Evolutionary conservation across 129 eudicot genomes (phyloP).

Genomic region (Arctium minus): DNA sequence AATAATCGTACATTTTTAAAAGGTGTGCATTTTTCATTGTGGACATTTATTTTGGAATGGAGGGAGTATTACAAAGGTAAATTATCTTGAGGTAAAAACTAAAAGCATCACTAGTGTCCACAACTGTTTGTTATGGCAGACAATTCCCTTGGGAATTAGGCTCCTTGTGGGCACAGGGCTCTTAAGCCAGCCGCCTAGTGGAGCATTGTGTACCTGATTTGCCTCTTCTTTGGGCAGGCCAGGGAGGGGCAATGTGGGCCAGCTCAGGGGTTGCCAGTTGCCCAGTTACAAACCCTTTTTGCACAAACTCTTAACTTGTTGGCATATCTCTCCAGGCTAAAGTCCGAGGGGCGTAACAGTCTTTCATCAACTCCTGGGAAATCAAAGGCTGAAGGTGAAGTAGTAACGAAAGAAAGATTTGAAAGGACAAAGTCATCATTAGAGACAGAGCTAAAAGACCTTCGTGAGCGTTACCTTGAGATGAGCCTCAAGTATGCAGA

Average conservation of each 20-base stretch:
- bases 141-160: too few species aligned
- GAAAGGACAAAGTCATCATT: slow-evolving; percentile 66
- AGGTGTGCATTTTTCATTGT: too few species aligned
- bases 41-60: too few species aligned
- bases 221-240: too few species aligned
- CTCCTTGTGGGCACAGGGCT: too few species aligned
- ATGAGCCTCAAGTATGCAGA: slow-evolving; percentile 97
- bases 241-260: too few species aligned
- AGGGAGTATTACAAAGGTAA: not conserved
- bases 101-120: not conserved
- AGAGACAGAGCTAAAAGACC: slow-evolving; percentile 71
- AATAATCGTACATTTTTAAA: too few species aligned
- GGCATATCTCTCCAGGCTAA: slow-evolving; percentile 27
- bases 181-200: too few species aligned
- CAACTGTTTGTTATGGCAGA: not conserved
- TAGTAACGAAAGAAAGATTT: slow-evolving; percentile 46
- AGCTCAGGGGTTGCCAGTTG: too few species aligned
- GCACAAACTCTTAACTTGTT: not conserved
- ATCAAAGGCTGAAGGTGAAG: slow-evolving; percentile 35
- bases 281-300: not conserved
- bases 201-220: too few species aligned
- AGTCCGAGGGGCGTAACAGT: slow-evolving; percentile 41
- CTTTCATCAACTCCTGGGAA: slow-evolving; percentile 27
- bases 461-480: slow-evolving; percentile 83
- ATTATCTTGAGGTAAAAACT: not conserved